Evolutionary conservation across 345 rosid genomes (phyloP), one percentile per base, ranked within the genome.

Genomic region (Corchorus olitorius): DNA sequence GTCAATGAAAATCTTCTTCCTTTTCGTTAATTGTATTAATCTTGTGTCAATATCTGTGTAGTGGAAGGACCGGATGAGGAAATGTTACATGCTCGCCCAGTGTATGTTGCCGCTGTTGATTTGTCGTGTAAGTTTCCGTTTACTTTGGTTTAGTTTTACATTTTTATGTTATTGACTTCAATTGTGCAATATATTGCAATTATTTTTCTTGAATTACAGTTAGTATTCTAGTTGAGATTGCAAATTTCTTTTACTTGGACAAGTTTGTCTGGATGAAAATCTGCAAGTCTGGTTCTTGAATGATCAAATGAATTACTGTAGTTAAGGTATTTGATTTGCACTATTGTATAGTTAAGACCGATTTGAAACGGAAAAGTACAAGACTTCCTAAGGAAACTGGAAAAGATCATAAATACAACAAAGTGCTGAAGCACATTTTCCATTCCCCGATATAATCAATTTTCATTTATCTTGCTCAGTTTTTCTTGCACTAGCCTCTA

Each of bases 101-200:
- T 96, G n/a, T 96, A 96, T 77, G 97, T 96, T 8, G 98, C 99
- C 0, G 97, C 97, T 11, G 87, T 96, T 84, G 98, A 92, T 88
- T 85, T 96, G 75, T 88, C 98, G 2, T 91, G 99, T 96, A 83
- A 88, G 94, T 78, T 80, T 77, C 12, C 0, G 49, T 10, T 43
- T 45, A 60, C 9, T 63, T 60, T 16, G 15, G 27, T 27, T 62
- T 72, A 58, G 71, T 58, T 17, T 69, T 50, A 33, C 5, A 10
- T 33, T 70, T 70, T 52, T 20, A 4, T 33, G 59, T 70, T 70
- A 16, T 8, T 34, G 16, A 11, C 34, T 70, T 69, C 49, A 8
- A 15, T 27, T 65, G 48, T 43, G 33, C n/a, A n/a, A 6, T 45
- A 12, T 16, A 66, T 65, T 22, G 53, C 7, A 19, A 65, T 45